Base-by-base conservation (phyloP, 345 rosid species). In the Abelmoschus esculentus region DNA sequence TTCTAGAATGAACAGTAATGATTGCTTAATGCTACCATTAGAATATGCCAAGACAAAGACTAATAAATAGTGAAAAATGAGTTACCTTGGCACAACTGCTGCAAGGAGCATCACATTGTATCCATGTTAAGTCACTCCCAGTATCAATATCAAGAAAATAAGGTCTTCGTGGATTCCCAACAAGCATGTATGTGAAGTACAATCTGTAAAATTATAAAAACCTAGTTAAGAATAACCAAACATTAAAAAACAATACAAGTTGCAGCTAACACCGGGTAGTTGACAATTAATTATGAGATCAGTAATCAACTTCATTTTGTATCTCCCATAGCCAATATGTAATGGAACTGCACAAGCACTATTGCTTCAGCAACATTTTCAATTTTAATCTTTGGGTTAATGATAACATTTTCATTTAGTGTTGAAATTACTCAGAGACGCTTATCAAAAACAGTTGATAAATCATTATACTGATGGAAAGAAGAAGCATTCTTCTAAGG, bases 61-160 rank as follows among this genome's bases (percentile, higher is more conserved):
- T n/a, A 44, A 42, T 15, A 17, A 31, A 4, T 17, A 29, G 31
- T n/a, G 15, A 44, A 52, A 58, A 70, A 28, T 44, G 66, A 5
- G 50, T 70, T 82, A 91, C 98, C 96, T 89, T 91, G 60, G 97
- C 97, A 66, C 97, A 91, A 77, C 95, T 91, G 73, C 80, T 65
- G 69, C 98, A 93, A 53, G 98, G 97, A 58, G 98, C 98, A 70
- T 91, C 98, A 46, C 98, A 93, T 19, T 93, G 98, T 67, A 93
- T 80, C 98, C 98, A 93, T 65, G 97, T 84, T 82, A 93, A 83
- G 80, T 86, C 98, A 80, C 97, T 93, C 66, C 95, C 97, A 47
- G 98, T 91, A 79, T 93, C 98, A 47, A 93, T 74, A 82, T 93
- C 98, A 28, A 93, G 91, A 78, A 75, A 87, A 73, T 88, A 87